phyloP scores from a whole-genome alignment of 2,329 filamentous ascomycete species.

The Venturia aucupariae region DNA sequence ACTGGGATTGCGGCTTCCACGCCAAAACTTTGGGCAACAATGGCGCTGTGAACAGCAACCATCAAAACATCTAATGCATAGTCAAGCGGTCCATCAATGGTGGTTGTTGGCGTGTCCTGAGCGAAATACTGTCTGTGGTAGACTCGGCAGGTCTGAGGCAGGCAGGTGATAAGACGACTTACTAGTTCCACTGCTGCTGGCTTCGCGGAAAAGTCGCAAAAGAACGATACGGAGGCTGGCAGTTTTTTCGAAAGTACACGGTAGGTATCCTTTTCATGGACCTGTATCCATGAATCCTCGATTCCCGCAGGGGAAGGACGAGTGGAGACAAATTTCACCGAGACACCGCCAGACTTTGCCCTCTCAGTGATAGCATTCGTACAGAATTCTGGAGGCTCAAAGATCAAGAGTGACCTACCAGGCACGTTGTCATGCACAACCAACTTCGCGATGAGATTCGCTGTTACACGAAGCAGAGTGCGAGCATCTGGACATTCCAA shows the following conservation, averaged over 20 bases:
- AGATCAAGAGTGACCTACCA: background rate
- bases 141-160: background rate
- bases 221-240: background rate
- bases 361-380: background rate
- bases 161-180: slow-evolving; percentile 2
- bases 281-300: background rate
- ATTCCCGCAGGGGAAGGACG: background rate
- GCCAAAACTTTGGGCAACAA: background rate
- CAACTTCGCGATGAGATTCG: background rate
- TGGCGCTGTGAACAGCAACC: background rate
- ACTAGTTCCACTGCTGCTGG: background rate
- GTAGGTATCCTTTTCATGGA: slow-evolving; percentile 1
- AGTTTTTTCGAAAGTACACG: background rate
- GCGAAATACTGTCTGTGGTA: slow-evolving; percentile 5
- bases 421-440: background rate
- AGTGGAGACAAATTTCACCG: slow-evolving; percentile 1
- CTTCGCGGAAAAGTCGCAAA: background rate
- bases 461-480: background rate
- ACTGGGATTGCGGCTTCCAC: background rate
- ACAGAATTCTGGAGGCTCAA: background rate
- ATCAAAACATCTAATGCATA: background rate
- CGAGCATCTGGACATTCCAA: slow-evolving; percentile 1
- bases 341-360: slow-evolving; percentile 1
- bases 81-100: background rate
- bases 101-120: background rate